These are phyloP conservation scores for Urochloa ruziziensis DNA, from an alignment of 176 grass and related monocot species.

Conservation along the genomic window DNA sequence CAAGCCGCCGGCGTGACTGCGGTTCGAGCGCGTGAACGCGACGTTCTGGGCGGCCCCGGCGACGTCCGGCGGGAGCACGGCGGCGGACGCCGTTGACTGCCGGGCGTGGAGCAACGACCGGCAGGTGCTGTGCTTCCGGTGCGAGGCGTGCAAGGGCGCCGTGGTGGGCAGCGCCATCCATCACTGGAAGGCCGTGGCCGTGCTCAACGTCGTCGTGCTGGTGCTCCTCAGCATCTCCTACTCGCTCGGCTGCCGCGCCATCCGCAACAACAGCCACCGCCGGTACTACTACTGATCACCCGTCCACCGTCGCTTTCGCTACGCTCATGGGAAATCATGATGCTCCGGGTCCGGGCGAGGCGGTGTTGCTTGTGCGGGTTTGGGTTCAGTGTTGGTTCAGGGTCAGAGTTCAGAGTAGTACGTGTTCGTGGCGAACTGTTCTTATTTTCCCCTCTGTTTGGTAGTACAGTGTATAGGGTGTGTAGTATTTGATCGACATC, in stretches of 20 bases:
- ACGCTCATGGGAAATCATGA: neutral
- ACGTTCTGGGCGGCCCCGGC: slow-evolving; percentile 58
- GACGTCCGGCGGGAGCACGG: neutral
- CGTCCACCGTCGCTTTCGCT: neutral
- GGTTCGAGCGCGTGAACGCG: slow-evolving; percentile 47
- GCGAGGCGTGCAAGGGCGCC: slow-evolving; percentile 67
- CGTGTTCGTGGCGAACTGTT: neutral
- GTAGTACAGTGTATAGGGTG: neutral
- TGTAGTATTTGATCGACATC: neutral
- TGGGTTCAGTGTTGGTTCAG: neutral
- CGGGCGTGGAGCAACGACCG: slow-evolving; percentile 60
- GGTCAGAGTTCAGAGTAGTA: neutral
- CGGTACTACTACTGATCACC: slow-evolving; percentile 14
- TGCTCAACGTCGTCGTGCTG: slow-evolving; percentile 51
- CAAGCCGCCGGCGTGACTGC: slow-evolving; percentile 79
- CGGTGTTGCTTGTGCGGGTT: neutral
- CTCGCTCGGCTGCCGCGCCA: slow-evolving; percentile 61
- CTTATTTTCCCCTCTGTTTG: neutral
- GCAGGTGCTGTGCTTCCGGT: slow-evolving; percentile 54
- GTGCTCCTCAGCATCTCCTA: slow-evolving; percentile 55
- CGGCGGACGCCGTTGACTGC: slow-evolving; percentile 63
- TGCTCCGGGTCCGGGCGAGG: too few species aligned
- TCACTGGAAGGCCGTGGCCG: slow-evolving; percentile 57
- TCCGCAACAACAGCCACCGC: slow-evolving; percentile 38
- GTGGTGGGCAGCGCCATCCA: slow-evolving; percentile 51